Conservation (phyloP, 331 rosid species). For the Quercus phellos region DNA sequence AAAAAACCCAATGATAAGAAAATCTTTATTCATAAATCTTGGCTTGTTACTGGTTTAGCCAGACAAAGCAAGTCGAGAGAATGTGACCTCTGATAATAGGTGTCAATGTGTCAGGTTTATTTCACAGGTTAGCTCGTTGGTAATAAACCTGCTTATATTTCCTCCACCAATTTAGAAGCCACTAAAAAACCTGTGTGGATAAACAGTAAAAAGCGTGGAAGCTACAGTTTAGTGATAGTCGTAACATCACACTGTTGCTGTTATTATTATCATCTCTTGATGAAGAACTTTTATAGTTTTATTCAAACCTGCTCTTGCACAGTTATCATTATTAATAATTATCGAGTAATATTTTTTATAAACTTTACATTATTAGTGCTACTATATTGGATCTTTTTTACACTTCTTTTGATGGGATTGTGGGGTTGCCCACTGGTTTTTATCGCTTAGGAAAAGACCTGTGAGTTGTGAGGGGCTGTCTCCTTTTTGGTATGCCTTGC, state of each 20-base stretch:
- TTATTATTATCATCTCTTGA: too few species aligned
- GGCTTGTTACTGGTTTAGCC: too few species aligned
- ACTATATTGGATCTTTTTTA: neutral
- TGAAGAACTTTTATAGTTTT: too few species aligned
- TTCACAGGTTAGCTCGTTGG: neutral
- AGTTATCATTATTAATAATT: too few species aligned
- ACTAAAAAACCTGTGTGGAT: neutral
- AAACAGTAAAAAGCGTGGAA: neutral
- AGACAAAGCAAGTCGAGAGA: too few species aligned
- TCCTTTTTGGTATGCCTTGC: neutral
- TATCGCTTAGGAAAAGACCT: constrained; percentile 38
- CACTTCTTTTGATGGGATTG: constrained; percentile 41
- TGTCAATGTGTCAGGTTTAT: too few species aligned
- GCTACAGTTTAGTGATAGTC: neutral
- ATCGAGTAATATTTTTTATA: neutral
- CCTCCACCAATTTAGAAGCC: neutral
- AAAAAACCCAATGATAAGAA: too few species aligned
- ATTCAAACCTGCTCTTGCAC: too few species aligned
- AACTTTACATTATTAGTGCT: neutral
- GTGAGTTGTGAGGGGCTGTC: constrained; percentile 20
- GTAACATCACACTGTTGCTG: neutral
- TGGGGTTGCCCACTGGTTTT: constrained; percentile 38
- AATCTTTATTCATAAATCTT: too few species aligned
- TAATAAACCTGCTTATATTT: neutral
- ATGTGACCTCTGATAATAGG: too few species aligned